phyloP scores from a whole-genome alignment of 2,329 filamentous ascomycete species.

The Colletotrichum brevisporum region DNA sequence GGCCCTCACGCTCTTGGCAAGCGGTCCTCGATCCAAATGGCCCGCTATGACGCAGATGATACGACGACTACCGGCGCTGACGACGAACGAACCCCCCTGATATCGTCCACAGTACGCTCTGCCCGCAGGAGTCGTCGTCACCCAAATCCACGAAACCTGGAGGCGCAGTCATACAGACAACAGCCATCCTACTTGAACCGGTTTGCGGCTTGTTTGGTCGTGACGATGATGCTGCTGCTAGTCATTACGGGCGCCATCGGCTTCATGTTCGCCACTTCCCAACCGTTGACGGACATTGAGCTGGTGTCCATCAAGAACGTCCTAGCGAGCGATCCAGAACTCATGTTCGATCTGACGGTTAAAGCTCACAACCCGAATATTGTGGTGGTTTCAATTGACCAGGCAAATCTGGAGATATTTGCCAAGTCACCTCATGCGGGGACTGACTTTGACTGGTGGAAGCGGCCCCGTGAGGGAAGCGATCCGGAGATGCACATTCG shows the following conservation, averaged over 20 bases:
- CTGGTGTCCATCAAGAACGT: conserved; percentile 89
- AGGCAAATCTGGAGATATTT: conserved; percentile 93
- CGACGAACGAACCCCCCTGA: conserved; percentile 88
- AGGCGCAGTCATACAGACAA: conserved; percentile 78
- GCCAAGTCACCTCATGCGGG: conserved; percentile 93
- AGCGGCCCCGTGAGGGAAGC: conserved; percentile 52
- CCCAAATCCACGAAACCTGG: conserved; percentile 76
- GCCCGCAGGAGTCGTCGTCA: conserved; percentile 68
- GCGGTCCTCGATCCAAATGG: conserved; percentile 70
- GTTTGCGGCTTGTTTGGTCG: conserved; percentile 87
- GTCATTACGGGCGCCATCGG: conserved; percentile 88
- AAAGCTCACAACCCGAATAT: conserved; percentile 94
- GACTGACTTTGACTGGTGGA: conserved; percentile 74
- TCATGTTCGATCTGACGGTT: conserved; percentile 94
- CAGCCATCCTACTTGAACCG: conserved; percentile 76
- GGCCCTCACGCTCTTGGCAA: conserved; percentile 53
- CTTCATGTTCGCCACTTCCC: conserved; percentile 92
- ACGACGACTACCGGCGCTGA: conserved; percentile 75
- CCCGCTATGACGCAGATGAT: conserved; percentile 80
- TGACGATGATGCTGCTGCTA: conserved; percentile 85
- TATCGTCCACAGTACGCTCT: conserved; percentile 72
- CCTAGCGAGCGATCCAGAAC: conserved; percentile 91
- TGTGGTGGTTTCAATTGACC: conserved; percentile 86
- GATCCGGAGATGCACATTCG: conserved; percentile 41
- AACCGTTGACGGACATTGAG: conserved; percentile 84